Evolutionary conservation across 495 filamentous ascomycete species (phyloP).

Genomic region (Aspergillus sparsus): DNA sequence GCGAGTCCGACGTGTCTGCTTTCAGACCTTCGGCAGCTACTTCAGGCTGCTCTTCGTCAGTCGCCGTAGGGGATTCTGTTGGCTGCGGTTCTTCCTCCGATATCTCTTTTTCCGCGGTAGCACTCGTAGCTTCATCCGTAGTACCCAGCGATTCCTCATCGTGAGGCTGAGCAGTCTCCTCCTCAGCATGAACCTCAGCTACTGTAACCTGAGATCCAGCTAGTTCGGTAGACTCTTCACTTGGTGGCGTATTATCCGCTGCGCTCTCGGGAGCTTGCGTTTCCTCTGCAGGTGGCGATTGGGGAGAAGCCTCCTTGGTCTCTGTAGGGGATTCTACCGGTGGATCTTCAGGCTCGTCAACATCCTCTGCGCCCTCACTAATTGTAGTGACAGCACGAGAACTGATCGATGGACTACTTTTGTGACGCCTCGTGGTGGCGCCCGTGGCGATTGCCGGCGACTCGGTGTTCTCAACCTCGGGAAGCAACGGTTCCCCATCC

Average conservation of each 20-base stretch:
- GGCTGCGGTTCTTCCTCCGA: background rate
- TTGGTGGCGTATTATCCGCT: background rate
- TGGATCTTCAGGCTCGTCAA: constrained; percentile 30
- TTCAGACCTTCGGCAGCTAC: constrained; percentile 13
- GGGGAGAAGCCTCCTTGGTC: constrained; percentile 16
- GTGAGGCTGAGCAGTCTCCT: constrained; percentile 1
- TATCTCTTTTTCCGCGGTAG: constrained; percentile 5
- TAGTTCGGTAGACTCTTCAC: constrained; percentile 7
- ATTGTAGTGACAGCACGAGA: constrained; percentile 67
- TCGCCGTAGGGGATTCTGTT: too few relatives aligned
- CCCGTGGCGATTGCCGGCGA: constrained; percentile 49
- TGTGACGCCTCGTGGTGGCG: constrained; percentile 72
- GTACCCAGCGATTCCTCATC: constrained; percentile 8
- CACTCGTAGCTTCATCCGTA: background rate
- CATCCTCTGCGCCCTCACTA: constrained; percentile 69
- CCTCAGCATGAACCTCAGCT: constrained; percentile 23
- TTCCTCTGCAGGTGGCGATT: constrained; percentile 7
- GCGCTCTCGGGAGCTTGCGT: background rate
- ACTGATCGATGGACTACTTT: constrained; percentile 73
- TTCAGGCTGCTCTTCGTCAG: background rate
- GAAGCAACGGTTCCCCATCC: constrained; percentile 31
- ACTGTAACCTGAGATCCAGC: constrained; percentile 27
- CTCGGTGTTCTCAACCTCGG: constrained; percentile 35
- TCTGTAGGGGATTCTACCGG: background rate
- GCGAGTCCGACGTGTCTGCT: constrained; percentile 17